These are phyloP conservation scores for Cladobotryum mycophilum DNA, from an alignment of 2,329 filamentous ascomycete genomes.

Conservation along the genomic window DNA sequence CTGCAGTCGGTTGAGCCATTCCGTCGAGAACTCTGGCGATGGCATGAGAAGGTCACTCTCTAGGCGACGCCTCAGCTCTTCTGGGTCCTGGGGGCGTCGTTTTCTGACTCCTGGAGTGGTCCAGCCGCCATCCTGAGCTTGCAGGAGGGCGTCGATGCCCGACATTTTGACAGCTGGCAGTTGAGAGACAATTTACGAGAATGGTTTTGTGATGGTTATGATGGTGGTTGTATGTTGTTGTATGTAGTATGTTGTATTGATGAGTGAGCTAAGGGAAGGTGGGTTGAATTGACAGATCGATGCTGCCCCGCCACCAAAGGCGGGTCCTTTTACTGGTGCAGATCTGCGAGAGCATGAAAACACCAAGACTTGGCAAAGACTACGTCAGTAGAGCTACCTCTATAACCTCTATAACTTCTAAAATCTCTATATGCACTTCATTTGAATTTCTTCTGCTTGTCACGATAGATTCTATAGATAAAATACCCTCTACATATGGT, in stretches of 20 bases:
- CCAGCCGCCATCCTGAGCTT: slow-evolving; percentile 19
- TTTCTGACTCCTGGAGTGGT: slow-evolving; percentile 7
- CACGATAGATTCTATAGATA: too few species aligned
- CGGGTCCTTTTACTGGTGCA: slow-evolving; percentile 3
- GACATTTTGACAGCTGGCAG: slow-evolving; percentile 16
- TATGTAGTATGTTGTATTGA: background rate
- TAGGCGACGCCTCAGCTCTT: slow-evolving; percentile 63
- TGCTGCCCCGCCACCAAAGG: slow-evolving; percentile 10
- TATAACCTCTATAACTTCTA: too few species aligned
- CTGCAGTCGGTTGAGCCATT: slow-evolving; percentile 86
- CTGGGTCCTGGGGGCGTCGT: slow-evolving; percentile 37
- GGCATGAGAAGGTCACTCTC: slow-evolving; percentile 75
- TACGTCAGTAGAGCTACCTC: too few species aligned
- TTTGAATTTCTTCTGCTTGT: too few species aligned
- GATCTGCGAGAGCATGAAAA: too few species aligned
- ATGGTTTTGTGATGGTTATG: background rate
- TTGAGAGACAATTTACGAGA: background rate
- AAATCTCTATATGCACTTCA: too few species aligned
- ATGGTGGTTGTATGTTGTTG: too few species aligned
- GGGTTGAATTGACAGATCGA: background rate
- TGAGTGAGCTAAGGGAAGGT: slow-evolving; percentile 18
- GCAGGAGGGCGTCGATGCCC: slow-evolving; percentile 31
- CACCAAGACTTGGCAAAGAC: too few species aligned
- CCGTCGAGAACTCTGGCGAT: slow-evolving; percentile 68
- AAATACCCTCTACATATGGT: too few species aligned